These are phyloP conservation scores for Fraxinus sp. DNA, from an alignment of 305 asterid genomes.

Conservation along the genomic window DNA sequence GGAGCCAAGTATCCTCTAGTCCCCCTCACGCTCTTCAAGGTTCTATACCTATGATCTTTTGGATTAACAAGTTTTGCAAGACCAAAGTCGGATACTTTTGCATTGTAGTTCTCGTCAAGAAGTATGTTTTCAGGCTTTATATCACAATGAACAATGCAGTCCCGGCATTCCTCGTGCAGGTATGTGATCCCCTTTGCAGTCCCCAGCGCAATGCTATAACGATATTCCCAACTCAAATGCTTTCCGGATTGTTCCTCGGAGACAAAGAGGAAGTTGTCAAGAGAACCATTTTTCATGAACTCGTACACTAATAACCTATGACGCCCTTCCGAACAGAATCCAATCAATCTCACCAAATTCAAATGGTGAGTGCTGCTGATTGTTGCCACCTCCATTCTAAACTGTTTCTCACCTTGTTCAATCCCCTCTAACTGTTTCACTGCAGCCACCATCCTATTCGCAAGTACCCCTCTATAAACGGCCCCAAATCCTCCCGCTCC, in stretches of 20 bases:
- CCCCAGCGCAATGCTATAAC: conserved; percentile 65
- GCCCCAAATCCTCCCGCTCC: conserved; percentile 89
- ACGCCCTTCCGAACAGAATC: conserved; percentile 81
- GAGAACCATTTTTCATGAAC: conserved; percentile 75
- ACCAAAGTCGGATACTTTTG: conserved; percentile 87
- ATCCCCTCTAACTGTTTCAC: conserved; percentile 85
- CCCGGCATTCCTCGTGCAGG: conserved; percentile 84
- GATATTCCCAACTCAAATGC: conserved; percentile 67
- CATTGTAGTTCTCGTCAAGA: conserved; percentile 61
- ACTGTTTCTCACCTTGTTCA: conserved; percentile 86
- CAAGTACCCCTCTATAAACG: conserved; percentile 68
- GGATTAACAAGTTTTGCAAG: conserved; percentile 71
- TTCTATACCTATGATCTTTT: conserved; percentile 61
- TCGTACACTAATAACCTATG: conserved; percentile 76
- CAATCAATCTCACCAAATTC: conserved; percentile 77
- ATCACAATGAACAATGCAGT: conserved; percentile 79
- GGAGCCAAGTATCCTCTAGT: conserved; percentile 87
- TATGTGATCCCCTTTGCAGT: conserved; percentile 74
- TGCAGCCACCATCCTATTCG: conserved; percentile 57
- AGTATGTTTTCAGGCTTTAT: conserved; percentile 88
- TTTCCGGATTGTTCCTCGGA: conserved; percentile 45
- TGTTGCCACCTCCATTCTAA: conserved; percentile 87
- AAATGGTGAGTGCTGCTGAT: conserved; percentile 90
- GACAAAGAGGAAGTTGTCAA: conserved; percentile 57
- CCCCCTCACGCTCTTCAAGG: conserved; percentile 75